Conservation (phyloP, 1,284 basidiomycete species). For the Tetrapyrgos nigripes region DNA sequence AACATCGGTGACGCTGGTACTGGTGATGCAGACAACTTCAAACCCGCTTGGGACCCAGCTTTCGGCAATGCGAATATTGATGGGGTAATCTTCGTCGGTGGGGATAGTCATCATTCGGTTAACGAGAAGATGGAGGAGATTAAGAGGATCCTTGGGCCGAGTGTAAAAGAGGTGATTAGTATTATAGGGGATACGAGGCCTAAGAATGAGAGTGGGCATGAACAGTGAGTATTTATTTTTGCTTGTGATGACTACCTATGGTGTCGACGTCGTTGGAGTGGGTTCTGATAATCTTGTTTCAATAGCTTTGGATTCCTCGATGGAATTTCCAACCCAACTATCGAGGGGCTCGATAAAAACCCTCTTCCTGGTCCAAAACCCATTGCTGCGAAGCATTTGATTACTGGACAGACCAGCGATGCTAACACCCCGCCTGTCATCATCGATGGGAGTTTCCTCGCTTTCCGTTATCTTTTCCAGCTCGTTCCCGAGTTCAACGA, state of each 20-base stretch:
- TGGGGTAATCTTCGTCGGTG: slow-evolving; percentile 41
- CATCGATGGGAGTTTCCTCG: slow-evolving; percentile 59
- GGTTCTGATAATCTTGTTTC: neutral
- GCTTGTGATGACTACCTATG: neutral
- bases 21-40: slow-evolving; percentile 25
- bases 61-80: slow-evolving; percentile 41
- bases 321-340: slow-evolving; percentile 51
- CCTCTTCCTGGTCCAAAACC: slow-evolving; percentile 45
- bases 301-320: slow-evolving; percentile 48
- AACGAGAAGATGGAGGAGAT: slow-evolving; percentile 34
- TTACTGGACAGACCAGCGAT: slow-evolving; percentile 47
- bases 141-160: slow-evolving; percentile 36
- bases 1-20: slow-evolving; percentile 38
- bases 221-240: slow-evolving; percentile 36
- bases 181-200: slow-evolving; percentile 44
- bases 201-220: slow-evolving; percentile 38
- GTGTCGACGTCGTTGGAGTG: neutral
- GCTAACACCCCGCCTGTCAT: slow-evolving; percentile 50
- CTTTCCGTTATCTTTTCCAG: slow-evolving; percentile 61
- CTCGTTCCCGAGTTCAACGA: slow-evolving; percentile 61
- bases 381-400: slow-evolving; percentile 43
- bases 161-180: slow-evolving; percentile 36
- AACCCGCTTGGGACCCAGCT: slow-evolving; percentile 43
- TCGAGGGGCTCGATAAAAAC: slow-evolving; percentile 45
- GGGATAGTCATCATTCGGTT: slow-evolving; percentile 37